These are phyloP conservation scores for Aureobasidium sp. DNA, from an alignment of 2,329 filamentous ascomycete species.

Conservation along the genomic window DNA sequence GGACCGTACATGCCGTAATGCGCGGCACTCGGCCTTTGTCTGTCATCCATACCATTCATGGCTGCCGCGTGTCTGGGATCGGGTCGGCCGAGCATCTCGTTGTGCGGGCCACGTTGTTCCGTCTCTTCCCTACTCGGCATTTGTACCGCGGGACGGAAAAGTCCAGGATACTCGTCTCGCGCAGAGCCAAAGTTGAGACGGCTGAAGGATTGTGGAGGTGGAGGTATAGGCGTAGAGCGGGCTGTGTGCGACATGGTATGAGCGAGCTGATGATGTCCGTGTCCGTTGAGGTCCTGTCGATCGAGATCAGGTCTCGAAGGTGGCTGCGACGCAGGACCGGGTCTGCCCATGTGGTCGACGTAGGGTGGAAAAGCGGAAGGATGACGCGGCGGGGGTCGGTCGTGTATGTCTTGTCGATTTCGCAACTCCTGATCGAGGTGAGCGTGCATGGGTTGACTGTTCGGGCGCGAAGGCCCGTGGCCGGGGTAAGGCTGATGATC, in stretches of 20 bases:
- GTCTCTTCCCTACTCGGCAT: slow-evolving; percentile 3
- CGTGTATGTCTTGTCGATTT: slow-evolving; percentile 11
- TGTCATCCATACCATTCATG: background rate
- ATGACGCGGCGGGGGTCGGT: background rate
- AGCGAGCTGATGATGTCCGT: background rate
- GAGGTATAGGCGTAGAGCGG: slow-evolving; percentile 1
- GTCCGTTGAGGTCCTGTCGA: background rate
- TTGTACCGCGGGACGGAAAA: slow-evolving; percentile 20
- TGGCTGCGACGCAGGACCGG: background rate
- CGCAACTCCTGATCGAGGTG: slow-evolving; percentile 13
- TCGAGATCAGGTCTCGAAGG: slow-evolving; percentile 4
- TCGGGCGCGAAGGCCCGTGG: slow-evolving; percentile 21
- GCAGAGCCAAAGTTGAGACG: slow-evolving; percentile 20
- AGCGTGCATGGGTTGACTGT: slow-evolving; percentile 23
- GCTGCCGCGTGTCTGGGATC: slow-evolving; percentile 4
- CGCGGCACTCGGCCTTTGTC: background rate
- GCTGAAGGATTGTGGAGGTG: slow-evolving; percentile 12
- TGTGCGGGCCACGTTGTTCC: slow-evolving; percentile 10
- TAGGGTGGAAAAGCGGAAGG: slow-evolving; percentile 3
- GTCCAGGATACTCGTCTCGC: slow-evolving; percentile 23
- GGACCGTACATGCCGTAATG: slow-evolving; percentile 4
- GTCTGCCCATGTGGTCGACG: background rate
- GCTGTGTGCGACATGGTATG: slow-evolving; percentile 8
- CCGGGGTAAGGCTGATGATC: background rate
- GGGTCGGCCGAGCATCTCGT: background rate